These are phyloP conservation scores for Polytrichum commune DNA, from an alignment of 225 moss, liverwort and hornwort genomes.

Conservation along the genomic window DNA sequence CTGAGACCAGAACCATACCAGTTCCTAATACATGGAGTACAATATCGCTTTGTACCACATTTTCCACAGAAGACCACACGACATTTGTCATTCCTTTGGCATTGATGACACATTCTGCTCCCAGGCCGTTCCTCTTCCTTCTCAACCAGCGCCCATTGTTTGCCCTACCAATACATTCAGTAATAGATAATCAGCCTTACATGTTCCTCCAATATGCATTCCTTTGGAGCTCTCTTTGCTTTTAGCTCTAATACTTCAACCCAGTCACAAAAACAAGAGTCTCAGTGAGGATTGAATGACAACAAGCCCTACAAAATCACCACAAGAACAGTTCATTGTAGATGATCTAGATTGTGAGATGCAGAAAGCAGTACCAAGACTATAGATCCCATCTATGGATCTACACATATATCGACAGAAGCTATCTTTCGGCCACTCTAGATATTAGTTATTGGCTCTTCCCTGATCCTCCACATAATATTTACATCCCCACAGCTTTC, in stretches of 20 bases:
- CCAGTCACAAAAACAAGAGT: too few species aligned
- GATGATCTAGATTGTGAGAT: too few species aligned
- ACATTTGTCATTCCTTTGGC: constrained; percentile 77
- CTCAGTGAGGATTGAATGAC: too few species aligned
- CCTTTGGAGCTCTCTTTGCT: too few species aligned
- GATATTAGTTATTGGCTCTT: too few species aligned
- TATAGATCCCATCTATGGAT: neutral
- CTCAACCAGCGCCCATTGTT: neutral
- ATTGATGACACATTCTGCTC: constrained; percentile 91
- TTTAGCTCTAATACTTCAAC: too few species aligned
- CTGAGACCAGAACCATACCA: constrained; percentile 47
- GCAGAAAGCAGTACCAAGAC: too few species aligned
- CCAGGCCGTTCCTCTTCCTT: constrained; percentile 29
- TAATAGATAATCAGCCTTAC: constrained; percentile 8
- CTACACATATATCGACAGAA: neutral
- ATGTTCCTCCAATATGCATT: neutral
- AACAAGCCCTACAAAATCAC: too few species aligned
- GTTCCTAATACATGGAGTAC: constrained; percentile 62
- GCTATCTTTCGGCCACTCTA: neutral
- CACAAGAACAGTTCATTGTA: too few species aligned
- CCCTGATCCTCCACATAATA: too few species aligned
- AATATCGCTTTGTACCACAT: constrained; percentile 73
- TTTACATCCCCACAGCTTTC: too few species aligned
- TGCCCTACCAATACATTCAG: constrained; percentile 19
- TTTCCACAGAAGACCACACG: constrained; percentile 63